Base-by-base conservation (phyloP, 1,139 yeast genomes). In the Insectozyma bohioensis region DNA sequence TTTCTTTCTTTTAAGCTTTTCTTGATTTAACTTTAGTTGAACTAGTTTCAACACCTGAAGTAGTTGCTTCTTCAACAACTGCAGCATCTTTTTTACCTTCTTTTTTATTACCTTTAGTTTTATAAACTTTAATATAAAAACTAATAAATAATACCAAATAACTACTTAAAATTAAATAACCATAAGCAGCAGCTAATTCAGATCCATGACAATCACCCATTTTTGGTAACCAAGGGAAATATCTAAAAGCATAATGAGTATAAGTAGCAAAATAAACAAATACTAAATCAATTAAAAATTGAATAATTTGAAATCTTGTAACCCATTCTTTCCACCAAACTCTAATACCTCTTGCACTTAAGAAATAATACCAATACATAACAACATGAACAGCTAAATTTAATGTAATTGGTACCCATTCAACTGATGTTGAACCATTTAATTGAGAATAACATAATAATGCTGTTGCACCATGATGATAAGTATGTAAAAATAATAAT, bases 261-360 rank as follows among this genome's bases (percentile, higher is more conserved):
- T 86, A 90, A 36, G 95, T 82, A 36, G 96, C 96, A 59, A 85
- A 86, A 72, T 88, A 90, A 46, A 90, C 95, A 56, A 88, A 88
- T 28, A 75, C 78, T 57, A 92, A 76, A 61, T 92, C 98, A 53
- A 92, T 74, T 52, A 92, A 70, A 54, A 92, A 92, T 68, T 92
- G 98, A 52, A 85, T 76, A 64, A 92, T 92, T 71, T 92, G 98
- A 75, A 86, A 81, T 48, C 95, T 78, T 33, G 98, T 92, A 49
- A 92, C 97, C 97, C 97, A 92, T 67, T 90, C 95, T 67, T 92
- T 92, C 98, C 98, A 92, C 97, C 97, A 90, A 39, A 92, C 97
- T 51, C 92, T 81, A 57, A 90, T 85, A 41, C 96, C 95, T 61
- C 95, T 78, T 12, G 97, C 87, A 47, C 92, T 76, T 53, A 92